Conservation (phyloP, 1,284 basidiomycete genomes). For the Ganoderma lingzhi region DNA sequence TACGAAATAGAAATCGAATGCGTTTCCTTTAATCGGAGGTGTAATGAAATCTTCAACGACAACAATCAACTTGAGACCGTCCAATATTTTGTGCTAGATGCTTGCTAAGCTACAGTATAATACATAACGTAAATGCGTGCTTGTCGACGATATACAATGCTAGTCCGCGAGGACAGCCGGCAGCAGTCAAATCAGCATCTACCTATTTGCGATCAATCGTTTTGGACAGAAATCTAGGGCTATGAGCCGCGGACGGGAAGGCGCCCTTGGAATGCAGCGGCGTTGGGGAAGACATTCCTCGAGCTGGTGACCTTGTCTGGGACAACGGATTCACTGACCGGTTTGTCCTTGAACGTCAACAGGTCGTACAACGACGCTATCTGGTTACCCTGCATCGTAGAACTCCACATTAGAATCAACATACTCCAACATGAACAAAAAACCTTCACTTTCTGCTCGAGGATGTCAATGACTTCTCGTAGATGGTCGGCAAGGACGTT, state of each 20-base stretch:
- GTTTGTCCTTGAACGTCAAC: conserved; percentile 76
- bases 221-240: not conserved
- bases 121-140: conserved; percentile 15
- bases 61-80: not conserved
- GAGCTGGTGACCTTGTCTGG: conserved; percentile 29
- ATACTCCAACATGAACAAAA: not conserved
- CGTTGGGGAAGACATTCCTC: conserved; percentile 11
- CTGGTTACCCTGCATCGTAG: conserved; percentile 76
- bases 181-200: conserved; percentile 6
- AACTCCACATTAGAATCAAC: not conserved
- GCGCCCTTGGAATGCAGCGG: conserved; percentile 16
- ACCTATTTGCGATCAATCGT: not conserved
- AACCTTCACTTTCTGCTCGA: conserved; percentile 82
- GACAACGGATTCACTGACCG: conserved; percentile 46
- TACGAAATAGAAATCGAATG: not conserved
- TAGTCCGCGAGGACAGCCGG: not conserved
- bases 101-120: conserved; percentile 16
- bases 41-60: not conserved
- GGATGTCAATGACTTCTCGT: conserved; percentile 86
- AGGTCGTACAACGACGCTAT: conserved; percentile 86
- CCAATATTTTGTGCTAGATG: conserved; percentile 5
- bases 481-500: conserved; percentile 87
- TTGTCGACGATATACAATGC: too few species aligned
- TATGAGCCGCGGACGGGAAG: conserved; percentile 22
- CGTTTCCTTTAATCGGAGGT: not conserved